Evolutionary conservation across 139 green algal genomes (phyloP).

Genomic region (Limnomonas spitsbergensis): DNA sequence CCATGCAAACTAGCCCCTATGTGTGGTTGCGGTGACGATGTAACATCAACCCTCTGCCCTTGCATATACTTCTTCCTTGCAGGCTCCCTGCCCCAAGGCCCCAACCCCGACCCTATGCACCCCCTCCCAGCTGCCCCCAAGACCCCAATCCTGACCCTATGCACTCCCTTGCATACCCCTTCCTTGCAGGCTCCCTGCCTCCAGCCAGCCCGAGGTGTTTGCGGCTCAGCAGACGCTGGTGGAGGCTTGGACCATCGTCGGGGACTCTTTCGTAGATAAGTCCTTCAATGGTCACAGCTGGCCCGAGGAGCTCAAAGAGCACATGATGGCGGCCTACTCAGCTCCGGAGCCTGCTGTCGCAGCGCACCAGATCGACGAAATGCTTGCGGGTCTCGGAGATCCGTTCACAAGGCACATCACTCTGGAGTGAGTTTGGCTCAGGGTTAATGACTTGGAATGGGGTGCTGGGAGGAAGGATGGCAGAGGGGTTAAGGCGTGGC

Average conservation of each 20-base stretch:
- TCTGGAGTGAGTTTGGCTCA: too few relatives aligned
- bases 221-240: slow-evolving; percentile 73
- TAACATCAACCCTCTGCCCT: too few relatives aligned
- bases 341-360: slow-evolving; percentile 34
- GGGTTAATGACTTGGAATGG: slow-evolving; percentile 35
- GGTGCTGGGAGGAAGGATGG: too few relatives aligned
- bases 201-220: slow-evolving; percentile 61
- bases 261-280: slow-evolving; percentile 69
- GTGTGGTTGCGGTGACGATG: too few relatives aligned
- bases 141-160: too few relatives aligned
- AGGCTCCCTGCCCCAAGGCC: too few relatives aligned
- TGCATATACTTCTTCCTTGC: too few relatives aligned
- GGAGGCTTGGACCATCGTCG: slow-evolving; percentile 81
- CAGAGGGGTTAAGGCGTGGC: too few relatives aligned
- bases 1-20: too few relatives aligned
- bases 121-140: too few relatives aligned
- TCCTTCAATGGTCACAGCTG: slow-evolving; percentile 61
- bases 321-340: slow-evolving; percentile 57
- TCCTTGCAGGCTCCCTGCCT: slow-evolving; percentile 56
- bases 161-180: too few relatives aligned
- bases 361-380: slow-evolving; percentile 48
- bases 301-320: slow-evolving; percentile 51
- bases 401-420: slow-evolving; percentile 87
- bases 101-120: too few relatives aligned
- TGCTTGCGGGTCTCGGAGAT: slow-evolving; percentile 87